Evolutionary conservation across 345 rosid species (phyloP), one percentile per base, ranked within the genome.

Genomic region (Citrus glauca): DNA sequence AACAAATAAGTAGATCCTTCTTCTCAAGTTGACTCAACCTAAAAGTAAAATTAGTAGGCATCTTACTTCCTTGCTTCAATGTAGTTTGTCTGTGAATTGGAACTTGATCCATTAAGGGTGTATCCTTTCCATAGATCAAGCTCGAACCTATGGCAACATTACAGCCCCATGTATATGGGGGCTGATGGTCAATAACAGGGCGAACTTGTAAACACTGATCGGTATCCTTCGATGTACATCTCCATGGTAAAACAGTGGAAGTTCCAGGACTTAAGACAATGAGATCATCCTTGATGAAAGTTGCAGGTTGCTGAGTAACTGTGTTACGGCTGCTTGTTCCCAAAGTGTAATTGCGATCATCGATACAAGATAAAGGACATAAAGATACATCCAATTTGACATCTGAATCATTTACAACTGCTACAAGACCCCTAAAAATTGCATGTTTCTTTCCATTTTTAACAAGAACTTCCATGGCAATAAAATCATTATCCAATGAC

Each of bases 361-460:
- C 79, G 78, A 83, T 74, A 64, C 67, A 79, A 78, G 88, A 79
- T n/a, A 62, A 64, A 55, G 87, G 84, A 77, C 89, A 83, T 65
- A 90, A 56, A 30, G 87, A 89, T 83, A 96, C 80, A 80, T 92
- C 97, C 85, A 96, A 71, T 84, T 83, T 90, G 83, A 91, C 79
- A 83, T 94, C 94, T 64, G 95, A 89, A 84, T 94, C 99, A 89
- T 96, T 96, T 73, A 88, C 82, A 73, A 90, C 92, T 5, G 94
- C 86, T 24, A 91, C 97, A 81, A 96, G 93, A 78, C 97, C 84
- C 89, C 99, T 91, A 81, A 96, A 92, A 86, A 90, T 83, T 72
- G 86, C 97, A 77, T 94, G 97, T 85, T 94, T 96, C 93, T 91
- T 92, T 77, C 99, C 97, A 88, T 92, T 89, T 89, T 89, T 92